A percentile compares a stretch with the other conserved stretches of the same genome.
Conservation (phyloP, 176 grass and related monocot genomes). For the Oryza longistaminata region DNA sequence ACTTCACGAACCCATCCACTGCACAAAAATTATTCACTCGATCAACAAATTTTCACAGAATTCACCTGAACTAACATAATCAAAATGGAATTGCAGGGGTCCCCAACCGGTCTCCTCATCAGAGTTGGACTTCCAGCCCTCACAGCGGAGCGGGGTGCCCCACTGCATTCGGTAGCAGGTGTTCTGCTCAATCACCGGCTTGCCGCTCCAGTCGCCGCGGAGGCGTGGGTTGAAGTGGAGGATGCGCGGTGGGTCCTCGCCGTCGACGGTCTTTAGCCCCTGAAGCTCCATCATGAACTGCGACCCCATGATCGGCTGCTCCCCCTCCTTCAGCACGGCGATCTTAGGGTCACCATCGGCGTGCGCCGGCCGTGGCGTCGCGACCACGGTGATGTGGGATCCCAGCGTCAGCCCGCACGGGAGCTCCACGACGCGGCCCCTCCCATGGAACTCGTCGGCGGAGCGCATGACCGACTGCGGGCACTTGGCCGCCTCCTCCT, state of each 20-base stretch:
- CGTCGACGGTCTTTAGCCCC: conserved; percentile 80
- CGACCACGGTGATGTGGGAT: conserved; percentile 72
- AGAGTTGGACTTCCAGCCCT: conserved; percentile 79
- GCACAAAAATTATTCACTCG: conserved; percentile 5
- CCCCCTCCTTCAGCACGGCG: conserved; percentile 41
- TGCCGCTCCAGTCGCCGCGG: conserved; percentile 90
- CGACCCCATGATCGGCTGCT: conserved; percentile 79
- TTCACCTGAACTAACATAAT: conserved; percentile 23
- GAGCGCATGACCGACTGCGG: conserved; percentile 50
- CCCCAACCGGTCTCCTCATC: conserved; percentile 83
- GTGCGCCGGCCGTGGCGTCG: conserved; percentile 49
- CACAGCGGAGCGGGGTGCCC: conserved; percentile 73
- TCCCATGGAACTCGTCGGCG: conserved; percentile 36
- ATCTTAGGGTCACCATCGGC: conserved; percentile 57
- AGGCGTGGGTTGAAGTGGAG: conserved; percentile 95
- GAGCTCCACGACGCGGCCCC: conserved; percentile 49
- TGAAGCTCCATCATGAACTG: conserved; percentile 99
- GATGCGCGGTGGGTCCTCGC: conserved; percentile 92
- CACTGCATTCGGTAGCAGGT: conserved; percentile 99
- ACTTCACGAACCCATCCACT: conserved; percentile 83
- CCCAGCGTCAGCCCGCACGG: conserved; percentile 69
- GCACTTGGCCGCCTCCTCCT: conserved; percentile 29
- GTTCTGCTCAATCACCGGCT: conserved; percentile 93
- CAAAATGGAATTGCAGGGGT: conserved; percentile 15
- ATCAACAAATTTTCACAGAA: conserved; percentile 8